A percentile compares a stretch with the other conserved stretches of the same genome.
These are phyloP conservation scores for Paramecium sonneborni DNA, from an alignment of 73 alveolate species.

Conservation along the genomic window DNA sequence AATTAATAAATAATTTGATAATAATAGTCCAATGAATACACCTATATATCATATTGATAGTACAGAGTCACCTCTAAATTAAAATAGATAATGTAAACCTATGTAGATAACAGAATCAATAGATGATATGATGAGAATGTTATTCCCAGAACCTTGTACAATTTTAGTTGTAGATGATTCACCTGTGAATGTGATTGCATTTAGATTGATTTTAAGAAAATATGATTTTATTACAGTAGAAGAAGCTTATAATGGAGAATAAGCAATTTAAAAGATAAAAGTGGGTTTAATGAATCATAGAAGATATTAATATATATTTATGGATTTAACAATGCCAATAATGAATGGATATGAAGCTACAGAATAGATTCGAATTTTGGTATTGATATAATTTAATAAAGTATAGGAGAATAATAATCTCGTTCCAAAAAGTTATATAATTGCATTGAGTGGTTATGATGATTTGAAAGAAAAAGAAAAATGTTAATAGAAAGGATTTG, in stretches of 20 bases:
- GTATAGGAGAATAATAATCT: background rate
- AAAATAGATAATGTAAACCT: background rate
- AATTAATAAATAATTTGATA: background rate
- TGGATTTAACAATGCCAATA: slow-evolving; percentile 42
- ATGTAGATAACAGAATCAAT: background rate
- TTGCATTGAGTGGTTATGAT: slow-evolving; percentile 39
- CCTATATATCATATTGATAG: background rate
- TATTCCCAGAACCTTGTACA: background rate
- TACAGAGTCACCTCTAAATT: background rate
- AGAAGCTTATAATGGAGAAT: slow-evolving; percentile 49
- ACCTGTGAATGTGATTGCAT: slow-evolving; percentile 8
- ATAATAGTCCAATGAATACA: background rate
- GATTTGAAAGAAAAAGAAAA: slow-evolving; percentile 27
- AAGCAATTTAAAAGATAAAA: slow-evolving; percentile 16
- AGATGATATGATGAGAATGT: slow-evolving; percentile 8
- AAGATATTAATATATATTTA: background rate
- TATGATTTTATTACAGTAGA: background rate
- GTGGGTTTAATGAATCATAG: background rate
- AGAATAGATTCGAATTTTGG: background rate
- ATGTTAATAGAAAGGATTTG: slow-evolving; percentile 16
- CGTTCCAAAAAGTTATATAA: background rate
- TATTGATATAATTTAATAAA: background rate
- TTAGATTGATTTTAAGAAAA: background rate
- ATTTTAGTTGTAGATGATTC: slow-evolving; percentile 45
- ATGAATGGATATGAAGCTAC: slow-evolving; percentile 14